Base-by-base conservation (phyloP, 257 asterid species). In the Lithospermum erythrorhizon region DNA sequence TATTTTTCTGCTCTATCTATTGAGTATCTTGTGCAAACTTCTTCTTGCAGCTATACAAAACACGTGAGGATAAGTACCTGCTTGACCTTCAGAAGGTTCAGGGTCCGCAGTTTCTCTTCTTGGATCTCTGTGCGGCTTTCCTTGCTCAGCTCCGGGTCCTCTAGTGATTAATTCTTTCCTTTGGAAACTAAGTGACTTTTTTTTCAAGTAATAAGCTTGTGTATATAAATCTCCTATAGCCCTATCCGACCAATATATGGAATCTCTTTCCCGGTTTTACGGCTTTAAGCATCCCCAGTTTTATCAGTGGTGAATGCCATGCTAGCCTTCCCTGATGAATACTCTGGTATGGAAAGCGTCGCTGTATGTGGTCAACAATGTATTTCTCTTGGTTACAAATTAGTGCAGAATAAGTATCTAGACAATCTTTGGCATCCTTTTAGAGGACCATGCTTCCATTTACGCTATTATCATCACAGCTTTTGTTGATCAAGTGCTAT, bases 61-160 rank as follows among this genome's bases (percentile, higher is more conserved):
- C 94, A 22, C 83, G 83, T 0, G 96, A 90, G 64, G 94, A 90
- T 61, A 90, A 85, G 72, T 90, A 83, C 66, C 76, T 90, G 74
- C 94, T 87, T 47, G 98, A 90, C 70, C 76, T 90, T 65, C 98
- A 85, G 81, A 81, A 87, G 69, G 85, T 87, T 61, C 83, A 87
- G 67, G 98, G 98, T 20, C 91, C 94, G 0, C 98, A 85, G 58
- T 74, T 87, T 63, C 87, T 85, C 57, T 90, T 87, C 68, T 80
- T 90, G 72, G 94, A 90, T 64, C 82, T 90, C 23, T 90, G 96
- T 66, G 90, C 96, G 6, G 91, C 98, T 55, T 85, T 90, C 56
- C 95, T 87, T 58, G 84, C 94, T 30, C 94, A 87, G 86, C 95
- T 90, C 64, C 86, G 84, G 3, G 95, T 90, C 23, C 95, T 83